Evolutionary conservation across 2,329 filamentous ascomycete genomes (phyloP).

Genomic region (Pseudogymnoascus sp.): DNA sequence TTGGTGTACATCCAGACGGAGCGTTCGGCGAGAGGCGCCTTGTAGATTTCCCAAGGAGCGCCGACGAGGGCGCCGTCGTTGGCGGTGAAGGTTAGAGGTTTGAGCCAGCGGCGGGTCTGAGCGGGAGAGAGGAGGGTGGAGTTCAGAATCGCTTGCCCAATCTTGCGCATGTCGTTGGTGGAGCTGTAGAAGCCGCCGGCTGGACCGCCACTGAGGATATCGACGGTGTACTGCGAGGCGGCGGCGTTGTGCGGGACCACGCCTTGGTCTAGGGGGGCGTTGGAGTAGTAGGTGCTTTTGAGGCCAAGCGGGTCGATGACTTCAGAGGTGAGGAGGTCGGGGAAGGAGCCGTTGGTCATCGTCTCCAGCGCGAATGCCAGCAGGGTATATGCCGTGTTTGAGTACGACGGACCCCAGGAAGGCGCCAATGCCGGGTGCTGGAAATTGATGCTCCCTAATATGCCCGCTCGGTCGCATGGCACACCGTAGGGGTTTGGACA

Average conservation of each 20-base stretch:
- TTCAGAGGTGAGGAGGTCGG: slow-evolving; percentile 23
- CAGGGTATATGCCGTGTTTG: slow-evolving; percentile 31
- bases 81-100: slow-evolving; percentile 19
- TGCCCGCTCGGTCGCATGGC: neutral
- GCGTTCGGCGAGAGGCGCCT: slow-evolving; percentile 12
- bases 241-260: slow-evolving; percentile 15
- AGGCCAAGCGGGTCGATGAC: slow-evolving; percentile 28
- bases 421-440: slow-evolving; percentile 28
- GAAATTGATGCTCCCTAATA: slow-evolving; percentile 18
- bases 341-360: slow-evolving; percentile 30
- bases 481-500: neutral
- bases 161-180: slow-evolving; percentile 24
- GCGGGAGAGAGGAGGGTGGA: slow-evolving; percentile 17
- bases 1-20: slow-evolving; percentile 34
- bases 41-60: slow-evolving; percentile 24
- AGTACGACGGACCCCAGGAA: slow-evolving; percentile 29
- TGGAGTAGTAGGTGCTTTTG: slow-evolving; percentile 23
- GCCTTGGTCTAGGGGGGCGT: slow-evolving; percentile 9
- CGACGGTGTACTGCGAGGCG: slow-evolving; percentile 11
- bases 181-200: slow-evolving; percentile 32
- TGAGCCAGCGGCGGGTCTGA: slow-evolving; percentile 22
- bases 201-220: slow-evolving; percentile 14
- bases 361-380: slow-evolving; percentile 32
- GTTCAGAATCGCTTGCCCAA: slow-evolving; percentile 20
- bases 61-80: slow-evolving; percentile 18